These are phyloP conservation scores for Penicillium frequentans DNA, from an alignment of 2,329 filamentous ascomycete genomes.

Conservation along the genomic window DNA sequence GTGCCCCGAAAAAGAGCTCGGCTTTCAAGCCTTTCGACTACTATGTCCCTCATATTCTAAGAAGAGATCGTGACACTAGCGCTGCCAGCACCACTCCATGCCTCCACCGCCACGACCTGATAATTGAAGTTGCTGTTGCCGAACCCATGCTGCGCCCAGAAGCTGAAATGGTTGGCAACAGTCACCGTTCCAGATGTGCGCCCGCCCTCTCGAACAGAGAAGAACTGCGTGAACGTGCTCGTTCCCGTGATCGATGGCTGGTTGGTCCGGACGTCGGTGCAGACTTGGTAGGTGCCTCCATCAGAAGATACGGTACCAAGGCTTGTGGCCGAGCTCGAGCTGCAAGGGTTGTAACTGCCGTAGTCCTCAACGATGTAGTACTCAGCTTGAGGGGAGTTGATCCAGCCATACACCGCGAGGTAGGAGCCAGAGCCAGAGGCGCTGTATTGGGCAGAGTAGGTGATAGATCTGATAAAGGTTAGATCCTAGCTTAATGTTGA, in stretches of 20 bases:
- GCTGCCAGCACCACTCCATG: slow-evolving; percentile 5
- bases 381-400: slow-evolving; percentile 10
- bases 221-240: slow-evolving; percentile 10
- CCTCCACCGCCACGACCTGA: slow-evolving; percentile 9
- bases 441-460: slow-evolving; percentile 6
- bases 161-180: slow-evolving; percentile 10
- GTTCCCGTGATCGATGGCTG: slow-evolving; percentile 9
- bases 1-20: neutral
- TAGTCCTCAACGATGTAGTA: slow-evolving; percentile 10
- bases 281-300: slow-evolving; percentile 9
- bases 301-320: slow-evolving; percentile 6
- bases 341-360: slow-evolving; percentile 9
- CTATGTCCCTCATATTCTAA: neutral
- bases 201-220: slow-evolving; percentile 7
- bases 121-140: slow-evolving; percentile 10
- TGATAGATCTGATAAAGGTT: slow-evolving; percentile 5
- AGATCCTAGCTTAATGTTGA: neutral
- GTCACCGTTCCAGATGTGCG: slow-evolving; percentile 11
- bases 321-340: neutral
- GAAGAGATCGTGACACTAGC: slow-evolving; percentile 6
- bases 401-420: slow-evolving; percentile 10
- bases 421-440: slow-evolving; percentile 8
- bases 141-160: slow-evolving; percentile 9
- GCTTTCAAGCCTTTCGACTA: neutral
- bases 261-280: slow-evolving; percentile 6